Conservation (phyloP, 768 basidiomycete genomes). For the Filobasidium wieringae region DNA sequence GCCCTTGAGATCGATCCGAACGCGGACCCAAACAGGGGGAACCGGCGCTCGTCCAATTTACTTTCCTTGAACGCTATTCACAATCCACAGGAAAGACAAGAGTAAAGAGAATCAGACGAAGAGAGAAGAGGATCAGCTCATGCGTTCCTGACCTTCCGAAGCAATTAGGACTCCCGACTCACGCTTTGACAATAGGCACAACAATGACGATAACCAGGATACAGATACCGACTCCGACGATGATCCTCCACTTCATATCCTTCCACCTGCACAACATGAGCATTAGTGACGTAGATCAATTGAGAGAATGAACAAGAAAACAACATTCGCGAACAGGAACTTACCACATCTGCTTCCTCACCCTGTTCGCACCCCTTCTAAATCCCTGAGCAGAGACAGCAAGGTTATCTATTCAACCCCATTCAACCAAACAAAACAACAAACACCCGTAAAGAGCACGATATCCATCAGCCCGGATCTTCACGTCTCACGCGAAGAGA, state of each 20-base stretch:
- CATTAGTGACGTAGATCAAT: neutral
- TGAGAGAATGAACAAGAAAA: neutral
- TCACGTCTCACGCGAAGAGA: neutral
- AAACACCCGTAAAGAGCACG: too few species aligned
- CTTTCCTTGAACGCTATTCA: neutral
- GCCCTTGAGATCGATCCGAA: too few species aligned
- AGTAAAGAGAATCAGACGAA: too few species aligned
- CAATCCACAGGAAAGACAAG: too few species aligned
- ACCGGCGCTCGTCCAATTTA: too few species aligned
- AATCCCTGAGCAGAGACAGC: constrained; percentile 99
- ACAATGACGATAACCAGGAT: constrained; percentile 93
- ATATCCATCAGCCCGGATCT: neutral
- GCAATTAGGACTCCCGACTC: constrained; percentile 8
- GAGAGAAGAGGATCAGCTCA: neutral
- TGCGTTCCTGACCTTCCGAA: neutral
- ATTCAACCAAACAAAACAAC: too few species aligned
- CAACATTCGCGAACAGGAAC: neutral
- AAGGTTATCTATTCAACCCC: constrained; percentile 75
- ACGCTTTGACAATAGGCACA: constrained; percentile 83
- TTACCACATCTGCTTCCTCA: constrained; percentile 68
- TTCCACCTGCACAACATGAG: constrained; percentile 81
- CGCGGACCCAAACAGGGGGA: too few species aligned
- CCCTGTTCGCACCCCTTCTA: constrained; percentile 89
- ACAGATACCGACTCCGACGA: constrained; percentile 78
- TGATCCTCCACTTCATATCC: constrained; percentile 88